Evolutionary conservation across 768 basidiomycete species (phyloP), one percentile per base, ranked within the genome.

Genomic region (Asterophora parasitica): DNA sequence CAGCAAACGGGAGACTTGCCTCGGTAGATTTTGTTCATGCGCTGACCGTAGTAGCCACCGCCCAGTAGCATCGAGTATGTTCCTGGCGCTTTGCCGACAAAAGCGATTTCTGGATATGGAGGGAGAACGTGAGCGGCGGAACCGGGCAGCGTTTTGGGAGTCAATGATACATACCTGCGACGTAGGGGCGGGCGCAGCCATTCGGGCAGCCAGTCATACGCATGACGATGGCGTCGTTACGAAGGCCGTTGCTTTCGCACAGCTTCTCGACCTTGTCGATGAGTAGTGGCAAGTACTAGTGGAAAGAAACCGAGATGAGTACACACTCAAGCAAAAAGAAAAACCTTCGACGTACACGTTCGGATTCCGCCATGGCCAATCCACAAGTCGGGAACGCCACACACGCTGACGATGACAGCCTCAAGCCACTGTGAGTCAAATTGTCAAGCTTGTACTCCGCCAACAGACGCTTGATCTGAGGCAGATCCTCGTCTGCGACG

Each of bases 191-290:
- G 2, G 94, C 90, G 63, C 93, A 93, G 31, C 91, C 92, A 58
- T 92, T 93, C 2, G 91, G 91, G 57, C 94, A 97, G 42, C 95
- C 95, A 12, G 94, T 97, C 94, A 98, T 97, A 44, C 95, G 81
- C 95, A 99, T 97, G 51, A 97, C 82, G 55, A 98, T 95, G 2
- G 88, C 83, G 66, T 99, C 95, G 62, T 96, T 85, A 38, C 95
- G 77, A 34, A 98, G 73, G 15, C 95, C 95, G 57, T 83, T 87
- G 64, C 93, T 89, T 64, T 98, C 96, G 60, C 88, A 90, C 5
- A 97, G 86, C 68, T 83, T 82, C 72, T 99, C 95, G 13, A 98
- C 86, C 69, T 97, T 97, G 68, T 91, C 85, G 49, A 98, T 76
- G 33, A 98, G 82, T 11, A 97, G 59, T 12, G 95, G 96, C 10